Percentiles rank a stretch among this genome's conserved stretches.
Evolutionary conservation across 768 basidiomycete species (phyloP).

Genomic region (Mycena maculata): DNA sequence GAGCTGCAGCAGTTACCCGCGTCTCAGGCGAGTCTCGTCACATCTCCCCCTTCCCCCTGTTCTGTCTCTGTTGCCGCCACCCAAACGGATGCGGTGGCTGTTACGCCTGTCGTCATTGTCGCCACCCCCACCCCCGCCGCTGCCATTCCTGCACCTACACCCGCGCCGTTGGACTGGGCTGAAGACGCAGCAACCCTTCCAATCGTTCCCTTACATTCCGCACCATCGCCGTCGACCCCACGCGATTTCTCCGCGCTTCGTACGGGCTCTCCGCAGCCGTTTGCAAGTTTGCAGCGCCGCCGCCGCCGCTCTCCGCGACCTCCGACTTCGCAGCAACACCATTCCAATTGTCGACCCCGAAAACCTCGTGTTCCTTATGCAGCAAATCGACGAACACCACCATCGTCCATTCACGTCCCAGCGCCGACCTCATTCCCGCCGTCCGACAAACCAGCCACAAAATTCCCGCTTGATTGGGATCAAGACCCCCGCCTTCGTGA

Average conservation of each 20-base stretch:
- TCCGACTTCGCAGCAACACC: neutral
- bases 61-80: too few species aligned
- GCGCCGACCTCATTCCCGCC: neutral
- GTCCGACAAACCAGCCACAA: neutral
- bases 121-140: neutral
- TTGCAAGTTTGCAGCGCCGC: conserved; percentile 3
- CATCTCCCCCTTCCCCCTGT: too few species aligned
- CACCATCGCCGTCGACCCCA: neutral
- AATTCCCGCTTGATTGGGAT: conserved; percentile 9
- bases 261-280: neutral
- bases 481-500: conserved; percentile 14
- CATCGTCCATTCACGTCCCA: neutral
- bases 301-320: neutral
- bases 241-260: conserved; percentile 12
- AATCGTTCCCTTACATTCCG: neutral
- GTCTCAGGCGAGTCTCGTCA: too few species aligned
- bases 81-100: too few species aligned
- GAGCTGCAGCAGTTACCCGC: too few species aligned
- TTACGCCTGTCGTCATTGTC: neutral
- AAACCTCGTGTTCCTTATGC: neutral
- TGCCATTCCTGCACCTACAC: neutral
- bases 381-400: neutral
- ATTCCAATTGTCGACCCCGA: neutral
- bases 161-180: conserved; percentile 6
- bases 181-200: conserved; percentile 8